Base-by-base conservation (phyloP, 495 filamentous ascomycete species). In the Penicillium lividum region DNA sequence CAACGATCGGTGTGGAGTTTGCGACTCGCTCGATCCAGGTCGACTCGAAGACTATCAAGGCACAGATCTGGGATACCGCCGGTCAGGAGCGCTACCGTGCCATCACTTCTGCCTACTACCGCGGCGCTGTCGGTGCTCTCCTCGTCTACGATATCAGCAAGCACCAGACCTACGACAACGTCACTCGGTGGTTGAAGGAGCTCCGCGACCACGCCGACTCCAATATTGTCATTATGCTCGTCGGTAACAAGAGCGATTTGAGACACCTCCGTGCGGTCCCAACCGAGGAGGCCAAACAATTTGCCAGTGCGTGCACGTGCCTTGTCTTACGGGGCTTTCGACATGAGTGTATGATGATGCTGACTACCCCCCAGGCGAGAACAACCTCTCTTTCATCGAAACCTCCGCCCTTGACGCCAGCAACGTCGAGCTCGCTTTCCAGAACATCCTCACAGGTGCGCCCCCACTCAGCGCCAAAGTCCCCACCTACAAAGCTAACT, bases 241-340 rank as follows among this genome's bases (percentile, higher is more conserved):
- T 98, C 51, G 95, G 95, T 64, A 99, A 99, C 84, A 99, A 99
- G 89, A 98, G 93, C 72, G 95, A 99, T 96, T 88, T 97, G 84
- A 87, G 92, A 77, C 95, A 99, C 79, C 81, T 99, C 73, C 84
- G 95, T 71, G 95, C 95, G 57, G 95, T 99, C 53, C 92, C 95
- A 54, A 99, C 95, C 56, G 95, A 99, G 68, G 95, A 98, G 75
- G 94, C 93, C 63, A 99, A 98, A 81, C 81, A 89, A 63, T 98
- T 99, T 86, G 94, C 95, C 46, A 96, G 95, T 98, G 80, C 59
- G 91, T 76, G 56, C 29, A 7, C n/a, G 5, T 36, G 18, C 30
- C 34, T 7, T 10, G 44, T 10, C 13, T 18, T 34, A 3, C 5
- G 25, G 34, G 4, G 18, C 36, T 44, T 31, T 8, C 4, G 38